These are phyloP conservation scores for Kandelia obovata DNA, from an alignment of 345 rosid genomes.

Conservation along the genomic window DNA sequence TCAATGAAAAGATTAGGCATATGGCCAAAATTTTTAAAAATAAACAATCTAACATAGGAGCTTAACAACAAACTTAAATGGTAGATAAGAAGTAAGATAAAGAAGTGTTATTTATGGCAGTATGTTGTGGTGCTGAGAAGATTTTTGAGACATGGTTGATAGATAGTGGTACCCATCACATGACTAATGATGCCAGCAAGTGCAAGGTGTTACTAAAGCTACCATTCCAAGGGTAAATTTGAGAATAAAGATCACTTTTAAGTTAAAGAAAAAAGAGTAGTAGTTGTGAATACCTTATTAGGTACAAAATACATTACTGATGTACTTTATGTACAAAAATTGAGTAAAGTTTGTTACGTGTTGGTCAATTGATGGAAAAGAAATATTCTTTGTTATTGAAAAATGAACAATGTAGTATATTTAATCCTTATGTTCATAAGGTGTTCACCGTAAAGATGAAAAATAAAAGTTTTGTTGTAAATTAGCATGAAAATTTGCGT, in stretches of 20 bases:
- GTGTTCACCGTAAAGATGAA: too few relatives aligned
- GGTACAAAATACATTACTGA: background rate
- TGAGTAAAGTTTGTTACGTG: background rate
- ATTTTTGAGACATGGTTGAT: background rate
- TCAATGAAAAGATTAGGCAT: too few relatives aligned
- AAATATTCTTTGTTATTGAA: background rate
- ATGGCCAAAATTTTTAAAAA: too few relatives aligned
- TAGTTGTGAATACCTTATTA: background rate
- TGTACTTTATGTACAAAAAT: background rate
- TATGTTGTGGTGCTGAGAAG: background rate
- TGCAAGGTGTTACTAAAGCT: background rate
- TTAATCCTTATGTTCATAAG: too few relatives aligned
- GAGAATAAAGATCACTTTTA: background rate
- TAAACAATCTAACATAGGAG: too few relatives aligned
- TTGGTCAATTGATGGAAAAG: background rate
- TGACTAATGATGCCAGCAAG: background rate
- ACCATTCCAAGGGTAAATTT: background rate
- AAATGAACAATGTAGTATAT: too few relatives aligned
- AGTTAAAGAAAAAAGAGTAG: background rate
- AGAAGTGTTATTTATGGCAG: background rate
- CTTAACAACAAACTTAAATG: too few relatives aligned
- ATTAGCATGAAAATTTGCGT: too few relatives aligned
- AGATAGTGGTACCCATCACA: background rate
- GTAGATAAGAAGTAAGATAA: background rate
- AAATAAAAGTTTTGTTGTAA: too few relatives aligned